These are phyloP conservation scores for Talaromyces borbonicus DNA, from an alignment of 495 filamentous ascomycete species.

Conservation along the genomic window DNA sequence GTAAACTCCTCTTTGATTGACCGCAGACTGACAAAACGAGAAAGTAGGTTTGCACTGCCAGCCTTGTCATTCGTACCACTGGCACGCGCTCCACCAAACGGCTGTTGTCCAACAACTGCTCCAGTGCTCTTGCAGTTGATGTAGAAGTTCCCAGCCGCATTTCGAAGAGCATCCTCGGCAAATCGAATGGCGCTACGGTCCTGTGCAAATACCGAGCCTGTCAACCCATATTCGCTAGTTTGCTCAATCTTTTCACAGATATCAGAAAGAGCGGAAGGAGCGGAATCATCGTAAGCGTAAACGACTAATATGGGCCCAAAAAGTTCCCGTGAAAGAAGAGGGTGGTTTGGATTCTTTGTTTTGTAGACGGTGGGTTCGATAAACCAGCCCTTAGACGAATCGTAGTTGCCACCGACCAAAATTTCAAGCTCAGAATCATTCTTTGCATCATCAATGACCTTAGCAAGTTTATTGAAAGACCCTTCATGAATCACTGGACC, in stretches of 20 bases:
- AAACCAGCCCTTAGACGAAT: constrained; percentile 53
- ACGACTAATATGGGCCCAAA: constrained; percentile 55
- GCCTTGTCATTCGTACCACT: constrained; percentile 93
- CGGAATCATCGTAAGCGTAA: constrained; percentile 48
- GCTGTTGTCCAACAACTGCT: constrained; percentile 86
- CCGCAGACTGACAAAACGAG: constrained; percentile 70
- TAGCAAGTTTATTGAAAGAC: constrained; percentile 42
- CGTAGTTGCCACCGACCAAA: constrained; percentile 49
- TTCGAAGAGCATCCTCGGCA: constrained; percentile 65
- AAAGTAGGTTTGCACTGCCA: constrained; percentile 63
- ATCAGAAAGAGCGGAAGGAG: constrained; percentile 38
- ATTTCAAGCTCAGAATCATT: constrained; percentile 51
- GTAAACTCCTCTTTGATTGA: constrained; percentile 89
- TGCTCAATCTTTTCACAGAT: constrained; percentile 50
- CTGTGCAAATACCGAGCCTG: constrained; percentile 67
- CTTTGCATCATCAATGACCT: constrained; percentile 54
- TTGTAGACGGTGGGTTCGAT: constrained; percentile 59
- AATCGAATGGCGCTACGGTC: constrained; percentile 56
- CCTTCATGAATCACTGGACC: constrained; percentile 47
- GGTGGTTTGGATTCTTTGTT: constrained; percentile 54
- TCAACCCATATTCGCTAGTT: constrained; percentile 68
- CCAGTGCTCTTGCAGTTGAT: constrained; percentile 91
- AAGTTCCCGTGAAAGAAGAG: constrained; percentile 50
- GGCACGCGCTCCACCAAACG: constrained; percentile 77
- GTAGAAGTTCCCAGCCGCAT: constrained; percentile 82